Evolutionary conservation across 306 rosid species (phyloP).

Genomic region (Acacia confusa): DNA sequence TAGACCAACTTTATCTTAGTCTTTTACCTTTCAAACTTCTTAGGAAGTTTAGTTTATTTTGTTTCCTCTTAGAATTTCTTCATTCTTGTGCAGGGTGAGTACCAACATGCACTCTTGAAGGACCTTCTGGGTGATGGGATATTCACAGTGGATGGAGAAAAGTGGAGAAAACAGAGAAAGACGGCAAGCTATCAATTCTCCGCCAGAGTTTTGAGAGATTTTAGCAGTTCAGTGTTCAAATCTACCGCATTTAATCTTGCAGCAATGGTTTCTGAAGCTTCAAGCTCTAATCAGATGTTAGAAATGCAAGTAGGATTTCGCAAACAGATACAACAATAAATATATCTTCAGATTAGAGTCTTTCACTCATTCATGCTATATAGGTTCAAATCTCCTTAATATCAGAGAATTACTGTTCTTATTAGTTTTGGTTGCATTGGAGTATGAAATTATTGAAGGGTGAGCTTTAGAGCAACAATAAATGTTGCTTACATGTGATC

Average conservation of each 20-base stretch:
- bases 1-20: too few species aligned
- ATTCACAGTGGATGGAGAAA: constrained; percentile 64
- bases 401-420: neutral
- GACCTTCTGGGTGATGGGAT: constrained; percentile 77
- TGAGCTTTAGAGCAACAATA: too few species aligned
- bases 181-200: constrained; percentile 66
- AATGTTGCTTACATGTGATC: too few species aligned
- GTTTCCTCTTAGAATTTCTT: neutral
- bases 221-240: constrained; percentile 41
- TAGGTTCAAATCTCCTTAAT: neutral
- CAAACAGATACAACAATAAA: neutral
- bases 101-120: constrained; percentile 42
- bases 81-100: constrained; percentile 46
- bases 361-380: neutral
- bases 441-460: neutral
- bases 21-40: neutral
- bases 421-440: neutral
- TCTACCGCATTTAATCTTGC: constrained; percentile 47
- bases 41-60: neutral
- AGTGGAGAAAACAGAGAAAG: constrained; percentile 68
- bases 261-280: constrained; percentile 30
- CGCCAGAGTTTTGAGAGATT: constrained; percentile 49
- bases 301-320: constrained; percentile 41
- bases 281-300: constrained; percentile 31
- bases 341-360: neutral